Evolutionary conservation across 2,329 filamentous ascomycete species (phyloP), one percentile per base, ranked within the genome.

Genomic region (Xylariaceae sp.): DNA sequence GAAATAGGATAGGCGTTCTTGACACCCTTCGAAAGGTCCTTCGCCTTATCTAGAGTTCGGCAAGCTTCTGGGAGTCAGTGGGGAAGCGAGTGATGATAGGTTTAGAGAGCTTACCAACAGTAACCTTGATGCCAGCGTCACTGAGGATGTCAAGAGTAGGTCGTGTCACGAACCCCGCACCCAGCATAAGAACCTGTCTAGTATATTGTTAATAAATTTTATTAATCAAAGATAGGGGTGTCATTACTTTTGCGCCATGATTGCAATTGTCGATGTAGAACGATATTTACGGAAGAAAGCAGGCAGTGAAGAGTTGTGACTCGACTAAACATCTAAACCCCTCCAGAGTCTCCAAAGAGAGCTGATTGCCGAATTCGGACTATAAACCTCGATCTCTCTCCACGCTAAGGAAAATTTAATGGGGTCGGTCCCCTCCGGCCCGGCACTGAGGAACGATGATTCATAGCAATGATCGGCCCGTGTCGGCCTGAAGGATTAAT

Each of bases 1-100:
- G 90, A 86, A 77, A 96, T 90, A 65, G 93, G 84, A 49, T 76
- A 83, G 67, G 92, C 85, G 74, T 90, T 85, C 75, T 87, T 82
- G 73, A 94, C 84, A 67, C 88, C 88, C 60, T 80, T 84, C 41
- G 85, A 84, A 63, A 97, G 87, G 68, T 86, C 85, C 82, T 96
- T 79, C 55, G 93, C 92, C 51, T 80, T 85, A 68, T 88, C 85
- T 54, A 96, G 82, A 40, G 90, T 94, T 74, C 92, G 82, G 83
- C 92, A 96, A 68, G 92, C 91, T 91, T 65, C 29, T 26, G 39
- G 36, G 14, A 23, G 47, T 52, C 26, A 39, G 40, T n/a, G 19
- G n/a, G 11, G 5, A 39, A 40, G 29, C 21, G 28, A 17, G 16
- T 47, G 17, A 44, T n/a, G 16, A 23, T 11, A 12, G n/a, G 47